Conservation (phyloP, 202 grass and related monocot genomes). For the Alloteropsis angusta region DNA sequence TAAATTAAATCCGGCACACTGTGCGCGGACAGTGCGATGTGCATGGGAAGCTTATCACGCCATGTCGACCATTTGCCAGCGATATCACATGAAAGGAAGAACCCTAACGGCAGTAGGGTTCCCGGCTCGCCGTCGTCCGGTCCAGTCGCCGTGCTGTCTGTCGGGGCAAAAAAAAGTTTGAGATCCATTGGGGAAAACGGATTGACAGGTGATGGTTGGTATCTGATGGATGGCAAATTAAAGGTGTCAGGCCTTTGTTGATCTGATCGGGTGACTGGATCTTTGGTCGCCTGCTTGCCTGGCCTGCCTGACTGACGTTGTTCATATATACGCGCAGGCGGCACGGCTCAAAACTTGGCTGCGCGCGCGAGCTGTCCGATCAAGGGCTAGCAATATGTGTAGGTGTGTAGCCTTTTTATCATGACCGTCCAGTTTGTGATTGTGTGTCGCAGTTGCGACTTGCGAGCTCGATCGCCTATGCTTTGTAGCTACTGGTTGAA, state of each 20-base stretch:
- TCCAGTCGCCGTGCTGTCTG: conserved; percentile 19
- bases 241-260: conserved; percentile 6
- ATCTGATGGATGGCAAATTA: background rate
- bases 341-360: background rate
- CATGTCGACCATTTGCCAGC: conserved; percentile 11
- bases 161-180: background rate
- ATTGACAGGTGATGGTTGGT: conserved; percentile 12
- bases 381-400: background rate
- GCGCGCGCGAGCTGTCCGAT: background rate
- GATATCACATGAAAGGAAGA: conserved; percentile 15
- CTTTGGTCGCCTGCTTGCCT: background rate
- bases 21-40: conserved; percentile 3
- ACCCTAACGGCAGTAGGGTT: background rate
- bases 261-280: background rate
- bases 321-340: background rate
- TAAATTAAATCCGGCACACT: conserved; percentile 5
- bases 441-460: background rate
- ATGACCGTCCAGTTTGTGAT: background rate
- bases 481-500: background rate
- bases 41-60: background rate
- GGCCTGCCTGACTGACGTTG: background rate
- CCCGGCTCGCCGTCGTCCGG: background rate
- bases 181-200: conserved; percentile 9
- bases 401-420: background rate
- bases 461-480: background rate